A percentile compares a stretch with the other conserved stretches of the same genome.
These are phyloP conservation scores for Candida easanensis DNA, from an alignment of 805 yeast species.

Conservation along the genomic window DNA sequence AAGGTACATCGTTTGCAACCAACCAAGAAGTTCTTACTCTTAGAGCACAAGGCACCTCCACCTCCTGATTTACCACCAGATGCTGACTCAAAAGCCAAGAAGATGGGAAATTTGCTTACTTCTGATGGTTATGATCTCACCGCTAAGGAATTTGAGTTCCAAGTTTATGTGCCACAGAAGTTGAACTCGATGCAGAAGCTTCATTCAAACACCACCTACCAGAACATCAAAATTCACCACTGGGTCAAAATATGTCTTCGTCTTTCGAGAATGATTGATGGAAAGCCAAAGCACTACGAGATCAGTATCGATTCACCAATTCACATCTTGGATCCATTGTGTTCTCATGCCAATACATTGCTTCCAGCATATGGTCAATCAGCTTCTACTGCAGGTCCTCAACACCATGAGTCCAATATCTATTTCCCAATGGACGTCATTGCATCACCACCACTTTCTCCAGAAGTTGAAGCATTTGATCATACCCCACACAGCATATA, in stretches of 20 bases:
- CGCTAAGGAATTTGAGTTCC: conserved; percentile 81
- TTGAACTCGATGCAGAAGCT: conserved; percentile 53
- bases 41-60: conserved; percentile 75
- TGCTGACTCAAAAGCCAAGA: conserved; percentile 36
- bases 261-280: conserved; percentile 62
- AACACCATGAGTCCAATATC: conserved; percentile 34
- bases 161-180: conserved; percentile 76
- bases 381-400: conserved; percentile 4
- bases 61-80: conserved; percentile 31
- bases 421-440: conserved; percentile 38
- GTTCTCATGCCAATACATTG: conserved; percentile 78
- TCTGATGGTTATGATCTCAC: conserved; percentile 49
- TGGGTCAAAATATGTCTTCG: conserved; percentile 92
- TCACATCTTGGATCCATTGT: conserved; percentile 69
- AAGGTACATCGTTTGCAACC: conserved; percentile 94
- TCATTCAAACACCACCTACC: conserved; percentile 85
- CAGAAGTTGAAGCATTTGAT: conserved; percentile 50
- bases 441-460: conserved; percentile 50
- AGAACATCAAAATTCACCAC: conserved; percentile 83
- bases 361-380: conserved; percentile 64
- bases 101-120: conserved; percentile 38
- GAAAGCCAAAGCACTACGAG: conserved; percentile 87
- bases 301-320: conserved; percentile 94
- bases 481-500: conserved; percentile 20
- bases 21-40: conserved; percentile 67